These are phyloP conservation scores for Ogataea chonburiensis DNA, from an alignment of 805 yeast genomes.

Conservation along the genomic window DNA sequence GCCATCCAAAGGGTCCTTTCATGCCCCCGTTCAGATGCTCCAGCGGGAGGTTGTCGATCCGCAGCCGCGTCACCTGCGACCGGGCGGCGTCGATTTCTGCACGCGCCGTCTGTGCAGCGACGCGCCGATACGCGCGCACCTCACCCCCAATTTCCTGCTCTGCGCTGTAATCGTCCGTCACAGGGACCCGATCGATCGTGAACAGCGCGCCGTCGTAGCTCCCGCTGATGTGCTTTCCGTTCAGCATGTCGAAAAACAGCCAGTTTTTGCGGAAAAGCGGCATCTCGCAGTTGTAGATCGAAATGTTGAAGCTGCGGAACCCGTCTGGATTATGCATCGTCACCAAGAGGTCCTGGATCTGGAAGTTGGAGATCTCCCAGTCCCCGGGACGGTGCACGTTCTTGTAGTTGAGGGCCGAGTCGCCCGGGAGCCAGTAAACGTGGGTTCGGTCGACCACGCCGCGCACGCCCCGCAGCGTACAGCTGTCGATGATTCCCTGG, in stretches of 20 bases:
- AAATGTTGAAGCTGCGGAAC: constrained; percentile 81
- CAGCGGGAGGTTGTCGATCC: constrained; percentile 81
- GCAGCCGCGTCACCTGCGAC: constrained; percentile 61
- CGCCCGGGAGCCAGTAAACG: constrained; percentile 77
- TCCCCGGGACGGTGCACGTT: constrained; percentile 81
- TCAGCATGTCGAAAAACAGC: constrained; percentile 84
- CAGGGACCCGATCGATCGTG: constrained; percentile 80
- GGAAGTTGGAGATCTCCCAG: constrained; percentile 83
- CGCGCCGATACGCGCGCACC: constrained; percentile 19
- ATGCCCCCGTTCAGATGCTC: constrained; percentile 90
- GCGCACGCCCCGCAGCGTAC: constrained; percentile 79
- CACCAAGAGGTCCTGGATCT: constrained; percentile 80
- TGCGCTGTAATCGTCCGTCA: constrained; percentile 47
- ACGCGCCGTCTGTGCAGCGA: not conserved
- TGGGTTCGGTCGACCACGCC: constrained; percentile 93
- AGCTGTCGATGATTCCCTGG: constrained; percentile 76
- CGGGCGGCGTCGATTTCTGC: constrained; percentile 21
- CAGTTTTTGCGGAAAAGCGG: constrained; percentile 85
- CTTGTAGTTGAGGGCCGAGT: constrained; percentile 78
- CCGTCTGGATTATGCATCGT: constrained; percentile 78
- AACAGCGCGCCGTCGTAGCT: constrained; percentile 90
- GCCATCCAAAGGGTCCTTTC: constrained; percentile 98
- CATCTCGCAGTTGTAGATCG: constrained; percentile 83
- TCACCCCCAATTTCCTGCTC: constrained; percentile 28
- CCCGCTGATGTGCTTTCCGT: constrained; percentile 84